Percentiles rank a stretch among this genome's conserved stretches.
These are phyloP conservation scores for Mucor racemosus DNA, from an alignment of 371 early-diverging fungal species.

Conservation along the genomic window DNA sequence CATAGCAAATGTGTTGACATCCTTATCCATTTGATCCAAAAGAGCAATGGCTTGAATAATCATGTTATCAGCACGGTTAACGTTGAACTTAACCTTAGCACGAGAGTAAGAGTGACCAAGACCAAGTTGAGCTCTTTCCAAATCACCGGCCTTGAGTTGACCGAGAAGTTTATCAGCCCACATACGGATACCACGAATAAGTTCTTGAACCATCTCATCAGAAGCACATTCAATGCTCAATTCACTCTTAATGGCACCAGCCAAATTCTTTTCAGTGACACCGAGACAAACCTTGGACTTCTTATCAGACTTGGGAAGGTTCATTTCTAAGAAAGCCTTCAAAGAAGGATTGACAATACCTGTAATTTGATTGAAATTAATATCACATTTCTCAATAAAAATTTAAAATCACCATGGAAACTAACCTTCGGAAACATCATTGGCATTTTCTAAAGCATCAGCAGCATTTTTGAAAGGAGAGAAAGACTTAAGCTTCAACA, in stretches of 20 bases:
- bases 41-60: constrained; percentile 91
- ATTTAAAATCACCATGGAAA: neutral
- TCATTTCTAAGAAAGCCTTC: constrained; percentile 93
- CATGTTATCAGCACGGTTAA: constrained; percentile 93
- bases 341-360: constrained; percentile 83
- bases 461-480: constrained; percentile 96
- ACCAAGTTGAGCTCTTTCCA: constrained; percentile 94
- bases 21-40: constrained; percentile 94
- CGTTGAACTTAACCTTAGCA: constrained; percentile 98
- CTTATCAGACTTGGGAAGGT: constrained; percentile 85
- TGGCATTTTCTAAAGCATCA: constrained; percentile 96
- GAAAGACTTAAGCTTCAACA: constrained; percentile 92
- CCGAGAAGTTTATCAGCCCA: constrained; percentile 89
- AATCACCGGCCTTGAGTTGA: constrained; percentile 90
- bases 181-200: constrained; percentile 91
- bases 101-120: constrained; percentile 98
- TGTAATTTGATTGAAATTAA: constrained; percentile 23
- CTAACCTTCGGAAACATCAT: constrained; percentile 96
- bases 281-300: constrained; percentile 80
- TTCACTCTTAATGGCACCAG: constrained; percentile 83
- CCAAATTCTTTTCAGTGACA: constrained; percentile 93
- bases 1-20: constrained; percentile 94
- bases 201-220: constrained; percentile 83
- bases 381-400: neutral
- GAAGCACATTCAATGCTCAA: constrained; percentile 80